These are phyloP conservation scores for Diaporthe vaccinii DNA, from an alignment of 2,329 filamentous ascomycete genomes.

Conservation along the genomic window DNA sequence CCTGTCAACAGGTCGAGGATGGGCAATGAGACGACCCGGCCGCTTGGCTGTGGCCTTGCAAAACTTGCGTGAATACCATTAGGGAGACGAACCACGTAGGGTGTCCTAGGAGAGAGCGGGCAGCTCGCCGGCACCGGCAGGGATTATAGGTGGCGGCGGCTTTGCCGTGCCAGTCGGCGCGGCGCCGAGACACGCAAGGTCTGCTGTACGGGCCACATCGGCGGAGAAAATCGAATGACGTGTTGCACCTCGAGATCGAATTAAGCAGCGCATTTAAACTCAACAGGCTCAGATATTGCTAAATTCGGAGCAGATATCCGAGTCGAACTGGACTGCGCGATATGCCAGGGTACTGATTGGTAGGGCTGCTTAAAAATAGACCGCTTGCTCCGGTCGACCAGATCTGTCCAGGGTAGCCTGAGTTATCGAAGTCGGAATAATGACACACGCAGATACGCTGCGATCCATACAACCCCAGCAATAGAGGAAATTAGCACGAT, in stretches of 20 bases:
- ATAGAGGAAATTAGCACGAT: neutral
- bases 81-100: neutral
- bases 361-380: constrained; percentile 15
- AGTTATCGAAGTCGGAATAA: neutral
- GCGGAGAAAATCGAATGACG: neutral
- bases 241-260: neutral
- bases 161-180: neutral
- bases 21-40: neutral
- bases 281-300: constrained; percentile 4
- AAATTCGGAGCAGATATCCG: constrained; percentile 9
- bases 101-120: neutral
- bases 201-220: neutral
- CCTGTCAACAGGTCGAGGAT: neutral
- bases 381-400: neutral
- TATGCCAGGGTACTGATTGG: neutral
- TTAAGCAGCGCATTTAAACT: constrained; percentile 4
- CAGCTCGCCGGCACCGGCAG: neutral
- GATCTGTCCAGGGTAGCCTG: constrained; percentile 14
- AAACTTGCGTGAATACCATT: neutral
- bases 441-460: constrained; percentile 13
- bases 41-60: neutral
- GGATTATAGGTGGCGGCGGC: neutral
- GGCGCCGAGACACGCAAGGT: neutral
- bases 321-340: neutral
- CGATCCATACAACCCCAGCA: neutral